These are phyloP conservation scores for Physcia stellaris DNA, from an alignment of 495 filamentous ascomycete species.

Conservation along the genomic window DNA sequence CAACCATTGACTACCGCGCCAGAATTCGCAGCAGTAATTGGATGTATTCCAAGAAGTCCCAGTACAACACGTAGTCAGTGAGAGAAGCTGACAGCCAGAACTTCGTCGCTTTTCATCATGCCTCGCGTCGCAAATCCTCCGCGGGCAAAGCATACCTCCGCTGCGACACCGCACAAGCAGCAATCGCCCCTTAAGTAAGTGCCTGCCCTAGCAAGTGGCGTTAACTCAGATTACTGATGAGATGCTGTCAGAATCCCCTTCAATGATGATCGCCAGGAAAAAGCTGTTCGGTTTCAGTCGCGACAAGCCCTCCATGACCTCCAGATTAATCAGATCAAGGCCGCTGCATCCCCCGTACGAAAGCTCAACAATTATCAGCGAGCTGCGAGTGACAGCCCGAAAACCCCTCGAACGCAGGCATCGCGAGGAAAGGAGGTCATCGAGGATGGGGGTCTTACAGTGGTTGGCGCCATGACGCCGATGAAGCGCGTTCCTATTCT, in stretches of 20 bases:
- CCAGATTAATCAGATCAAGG: conserved; percentile 83
- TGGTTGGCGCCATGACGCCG: conserved; percentile 69
- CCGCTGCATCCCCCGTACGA: conserved; percentile 78
- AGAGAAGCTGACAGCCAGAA: no score
- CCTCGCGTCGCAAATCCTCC: conserved; percentile 55
- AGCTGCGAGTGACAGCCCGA: conserved; percentile 49
- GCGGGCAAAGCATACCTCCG: conserved; percentile 34
- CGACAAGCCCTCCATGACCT: conserved; percentile 78
- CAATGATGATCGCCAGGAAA: conserved; percentile 90
- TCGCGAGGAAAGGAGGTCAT: conserved; percentile 42
- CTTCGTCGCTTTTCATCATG: no score
- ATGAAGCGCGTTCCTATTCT: conserved; percentile 93
- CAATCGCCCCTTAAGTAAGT: conserved; percentile 59
- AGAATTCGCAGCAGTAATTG: no score
- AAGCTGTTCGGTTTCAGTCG: conserved; percentile 74
- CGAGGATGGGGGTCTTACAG: conserved; percentile 43
- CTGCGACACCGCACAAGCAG: conserved; percentile 44
- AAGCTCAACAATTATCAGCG: conserved; percentile 52
- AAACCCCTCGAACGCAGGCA: conserved; percentile 42
- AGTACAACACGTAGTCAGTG: no score
- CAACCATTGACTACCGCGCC: no score
- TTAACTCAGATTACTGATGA: no score
- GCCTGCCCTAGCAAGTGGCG: neutral
- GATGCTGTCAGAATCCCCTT: conserved; percentile 59
- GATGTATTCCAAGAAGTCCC: no score